phyloP scores from a whole-genome alignment of 306 rosid genomes.

The Vicia villosa region DNA sequence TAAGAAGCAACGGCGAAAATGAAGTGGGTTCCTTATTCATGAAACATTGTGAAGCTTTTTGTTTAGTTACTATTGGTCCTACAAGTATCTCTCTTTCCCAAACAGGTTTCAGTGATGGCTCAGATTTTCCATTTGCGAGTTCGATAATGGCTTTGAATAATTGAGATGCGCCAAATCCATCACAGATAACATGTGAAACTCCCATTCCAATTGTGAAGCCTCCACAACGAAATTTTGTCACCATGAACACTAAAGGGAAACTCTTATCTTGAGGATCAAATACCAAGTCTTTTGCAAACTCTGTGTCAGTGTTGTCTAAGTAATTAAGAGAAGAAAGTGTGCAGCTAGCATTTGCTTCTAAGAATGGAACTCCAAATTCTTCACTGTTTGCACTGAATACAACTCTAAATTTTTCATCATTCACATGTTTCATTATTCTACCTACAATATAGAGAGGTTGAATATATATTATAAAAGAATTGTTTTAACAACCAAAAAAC shows the following conservation, averaged over 20 bases:
- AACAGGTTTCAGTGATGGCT: constrained; percentile 49
- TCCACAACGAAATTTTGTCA: constrained; percentile 38
- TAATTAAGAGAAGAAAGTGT: constrained; percentile 21
- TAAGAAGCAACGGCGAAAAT: constrained; percentile 40
- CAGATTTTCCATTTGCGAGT: constrained; percentile 40
- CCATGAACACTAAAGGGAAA: constrained; percentile 36
- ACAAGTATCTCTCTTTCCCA: constrained; percentile 52
- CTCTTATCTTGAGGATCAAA: constrained; percentile 13
- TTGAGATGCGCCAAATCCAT: neutral
- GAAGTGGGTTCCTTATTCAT: constrained; percentile 10
- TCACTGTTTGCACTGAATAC: too few species aligned
- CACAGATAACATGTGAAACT: neutral
- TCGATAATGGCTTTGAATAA: constrained; percentile 19
- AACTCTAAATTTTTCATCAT: too few species aligned
- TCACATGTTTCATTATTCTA: too few species aligned
- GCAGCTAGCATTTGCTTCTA: too few species aligned
- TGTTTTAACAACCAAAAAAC: too few species aligned
- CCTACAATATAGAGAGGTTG: too few species aligned
- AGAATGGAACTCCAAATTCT: too few species aligned
- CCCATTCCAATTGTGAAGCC: neutral
- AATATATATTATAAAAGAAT: too few species aligned
- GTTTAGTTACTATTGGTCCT: constrained; percentile 3
- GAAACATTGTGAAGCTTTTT: neutral
- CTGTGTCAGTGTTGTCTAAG: constrained; percentile 22
- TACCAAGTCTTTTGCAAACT: constrained; percentile 22